phyloP scores from a whole-genome alignment of 2,329 filamentous ascomycete genomes.

The Knufia fluminis region DNA sequence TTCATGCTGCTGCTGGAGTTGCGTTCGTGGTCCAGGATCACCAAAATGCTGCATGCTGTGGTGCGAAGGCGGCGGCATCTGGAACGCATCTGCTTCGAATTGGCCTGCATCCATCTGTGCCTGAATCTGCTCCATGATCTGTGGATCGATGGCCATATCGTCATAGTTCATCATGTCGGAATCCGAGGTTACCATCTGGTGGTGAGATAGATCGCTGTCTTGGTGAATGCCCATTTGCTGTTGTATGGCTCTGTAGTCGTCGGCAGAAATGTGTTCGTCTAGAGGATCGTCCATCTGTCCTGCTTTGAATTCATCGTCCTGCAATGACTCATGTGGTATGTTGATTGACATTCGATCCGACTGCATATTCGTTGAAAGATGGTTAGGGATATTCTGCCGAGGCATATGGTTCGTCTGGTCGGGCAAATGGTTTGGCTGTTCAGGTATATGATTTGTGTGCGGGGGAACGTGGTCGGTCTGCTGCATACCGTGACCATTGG shows the following conservation, averaged over 20 bases:
- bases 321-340: background rate
- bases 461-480: slow-evolving; percentile 13
- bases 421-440: too few species aligned
- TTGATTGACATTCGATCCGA: slow-evolving; percentile 2
- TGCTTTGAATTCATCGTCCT: slow-evolving; percentile 6
- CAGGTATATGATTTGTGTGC: slow-evolving; percentile 11
- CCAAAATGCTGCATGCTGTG: slow-evolving; percentile 16
- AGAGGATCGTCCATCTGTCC: slow-evolving; percentile 7
- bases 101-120: slow-evolving; percentile 17
- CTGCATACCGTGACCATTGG: slow-evolving; percentile 11
- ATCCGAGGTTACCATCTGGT: slow-evolving; percentile 24
- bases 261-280: slow-evolving; percentile 11
- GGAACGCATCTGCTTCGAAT: slow-evolving; percentile 17
- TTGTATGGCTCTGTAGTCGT: slow-evolving; percentile 14
- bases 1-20: slow-evolving; percentile 17
- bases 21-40: slow-evolving; percentile 10
- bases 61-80: slow-evolving; percentile 9
- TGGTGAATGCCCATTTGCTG: slow-evolving; percentile 20
- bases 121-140: slow-evolving; percentile 48
- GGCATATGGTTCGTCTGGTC: too few species aligned
- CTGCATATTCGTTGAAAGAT: slow-evolving; percentile 2
- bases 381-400: slow-evolving; percentile 8
- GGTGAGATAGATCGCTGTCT: slow-evolving; percentile 18
- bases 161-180: slow-evolving; percentile 35
- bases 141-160: slow-evolving; percentile 51